Evolutionary conservation across 352 stramenopile species (phyloP), one percentile per base, ranked within the genome.

Genomic region (Salisapilia sapeloensis): DNA sequence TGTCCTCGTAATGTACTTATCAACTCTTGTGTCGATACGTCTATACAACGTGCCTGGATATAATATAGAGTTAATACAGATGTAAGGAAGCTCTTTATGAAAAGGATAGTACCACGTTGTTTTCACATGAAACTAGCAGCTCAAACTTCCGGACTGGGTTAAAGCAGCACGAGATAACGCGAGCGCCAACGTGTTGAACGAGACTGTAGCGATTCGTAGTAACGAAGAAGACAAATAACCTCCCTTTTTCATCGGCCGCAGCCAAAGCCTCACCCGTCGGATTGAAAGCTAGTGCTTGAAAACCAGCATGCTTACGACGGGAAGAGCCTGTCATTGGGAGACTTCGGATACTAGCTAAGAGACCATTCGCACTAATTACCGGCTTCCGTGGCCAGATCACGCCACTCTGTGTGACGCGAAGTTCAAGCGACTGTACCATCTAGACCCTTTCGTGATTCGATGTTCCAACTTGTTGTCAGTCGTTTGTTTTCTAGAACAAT

Each of bases 191-290:
- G 33, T 85, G 67, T 33, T 65, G 59, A 33, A 82, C 65, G 1
- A 90, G 56, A 18, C 66, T 48, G 33, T 85, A 90, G 24, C 62
- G 71, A 28, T 90, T 90, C 26, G 31, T 40, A 13, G 52, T 64
- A 18, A 84, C 63, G 51, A 81, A 84, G 41, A 86, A 75, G 2
- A 75, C 67, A 34, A 86, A 86, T 20, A 90, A 46, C 33, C 65
- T 70, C 6, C 74, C 74, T 42, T 78, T 78, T 33, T 79, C 74
- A 49, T 90, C 74, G 14, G 55, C 52, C 1, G 65, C 70, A 2
- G 67, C 70, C 15, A 83, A 48, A 29, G 77, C 40, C 7, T 86
- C 74, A 23, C 70, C 70, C 7, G 59, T 46, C 17, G 36, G 38
- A 37, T 76, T 84, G 59, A 86, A 86, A 19, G 65, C 48, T 21